phyloP scores from a whole-genome alignment of 768 basidiomycete species.

The Vararia minispora region DNA sequence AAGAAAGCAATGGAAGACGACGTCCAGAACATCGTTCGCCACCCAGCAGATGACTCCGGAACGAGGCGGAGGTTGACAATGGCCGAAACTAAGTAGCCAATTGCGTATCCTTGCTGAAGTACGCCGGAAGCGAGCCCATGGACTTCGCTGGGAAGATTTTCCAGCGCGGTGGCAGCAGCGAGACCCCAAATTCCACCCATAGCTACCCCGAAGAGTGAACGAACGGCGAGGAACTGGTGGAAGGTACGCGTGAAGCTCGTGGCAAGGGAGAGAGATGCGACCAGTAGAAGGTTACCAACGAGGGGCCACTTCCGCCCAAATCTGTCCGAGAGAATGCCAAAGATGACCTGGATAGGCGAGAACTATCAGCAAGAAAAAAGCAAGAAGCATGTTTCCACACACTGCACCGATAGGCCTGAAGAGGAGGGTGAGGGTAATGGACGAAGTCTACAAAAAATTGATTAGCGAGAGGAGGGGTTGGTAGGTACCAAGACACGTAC shows the following conservation, averaged over 20 bases:
- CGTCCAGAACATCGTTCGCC: slow-evolving; percentile 80
- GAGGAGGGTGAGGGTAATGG: slow-evolving; percentile 89
- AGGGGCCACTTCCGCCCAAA: slow-evolving; percentile 94
- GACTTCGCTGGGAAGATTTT: slow-evolving; percentile 78
- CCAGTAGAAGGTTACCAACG: slow-evolving; percentile 60
- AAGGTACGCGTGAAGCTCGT: slow-evolving; percentile 75
- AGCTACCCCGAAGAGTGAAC: slow-evolving; percentile 75
- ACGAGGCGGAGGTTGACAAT: slow-evolving; percentile 67
- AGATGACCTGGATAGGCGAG: slow-evolving; percentile 35
- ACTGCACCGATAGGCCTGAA: slow-evolving; percentile 75
- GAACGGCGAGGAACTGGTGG: slow-evolving; percentile 66
- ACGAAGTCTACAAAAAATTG: slow-evolving; percentile 37
- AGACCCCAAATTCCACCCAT: slow-evolving; percentile 92
- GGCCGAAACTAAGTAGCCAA: slow-evolving; percentile 78
- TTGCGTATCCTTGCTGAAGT: slow-evolving; percentile 82
- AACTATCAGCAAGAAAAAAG: slow-evolving; percentile 2
- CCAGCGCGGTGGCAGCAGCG: slow-evolving; percentile 70
- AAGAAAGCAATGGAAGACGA: slow-evolving; percentile 58
- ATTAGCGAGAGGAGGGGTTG: neutral
- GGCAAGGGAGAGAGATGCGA: slow-evolving; percentile 64
- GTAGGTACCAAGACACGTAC: slow-evolving; percentile 18
- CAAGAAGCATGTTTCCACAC: no score
- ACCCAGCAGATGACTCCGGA: slow-evolving; percentile 23
- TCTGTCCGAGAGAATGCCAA: slow-evolving; percentile 79
- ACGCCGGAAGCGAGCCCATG: slow-evolving; percentile 81